phyloP scores from a whole-genome alignment of 805 yeast species.

The Pichia kluyveri region DNA sequence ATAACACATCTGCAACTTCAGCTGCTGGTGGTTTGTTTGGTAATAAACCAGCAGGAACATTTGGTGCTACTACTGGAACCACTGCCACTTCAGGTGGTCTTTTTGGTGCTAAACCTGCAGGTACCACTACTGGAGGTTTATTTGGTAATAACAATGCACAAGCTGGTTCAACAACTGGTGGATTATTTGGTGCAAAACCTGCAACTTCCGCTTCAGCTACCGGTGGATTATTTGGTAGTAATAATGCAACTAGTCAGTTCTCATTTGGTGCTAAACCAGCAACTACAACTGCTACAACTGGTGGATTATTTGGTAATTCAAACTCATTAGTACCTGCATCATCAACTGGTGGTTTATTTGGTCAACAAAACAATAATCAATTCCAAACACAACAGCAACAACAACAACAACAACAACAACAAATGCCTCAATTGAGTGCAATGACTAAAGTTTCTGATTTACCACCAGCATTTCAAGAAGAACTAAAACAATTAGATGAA shows the following conservation, averaged over 20 bases:
- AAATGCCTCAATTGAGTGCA: constrained; percentile 46
- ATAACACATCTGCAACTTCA: not conserved
- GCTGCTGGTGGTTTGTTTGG: constrained; percentile 35
- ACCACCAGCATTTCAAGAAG: constrained; percentile 61
- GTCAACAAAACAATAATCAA: not conserved
- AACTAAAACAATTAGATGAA: constrained; percentile 60
- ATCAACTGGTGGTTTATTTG: not conserved
- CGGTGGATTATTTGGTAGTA: constrained; percentile 10
- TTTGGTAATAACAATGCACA: constrained; percentile 11
- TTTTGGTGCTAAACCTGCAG: constrained; percentile 14
- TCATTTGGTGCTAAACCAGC: constrained; percentile 23
- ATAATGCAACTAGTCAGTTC: constrained; percentile 13
- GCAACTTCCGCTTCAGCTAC: not conserved
- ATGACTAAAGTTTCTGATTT: constrained; percentile 69
- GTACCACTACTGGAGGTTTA: constrained; percentile 4
- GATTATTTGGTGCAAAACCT: constrained; percentile 16
- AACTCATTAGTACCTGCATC: constrained; percentile 2
- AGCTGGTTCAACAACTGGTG: constrained; percentile 10
- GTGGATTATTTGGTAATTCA: constrained; percentile 30
- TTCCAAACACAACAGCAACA: not conserved
- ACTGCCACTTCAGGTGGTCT: constrained; percentile 11
- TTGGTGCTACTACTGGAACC: constrained; percentile 13
- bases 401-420: constrained; percentile 8
- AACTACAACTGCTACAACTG: constrained; percentile 11
- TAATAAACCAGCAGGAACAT: constrained; percentile 8